phyloP scores from a whole-genome alignment of 345 rosid genomes.

The Geranium rotundifolium region DNA sequence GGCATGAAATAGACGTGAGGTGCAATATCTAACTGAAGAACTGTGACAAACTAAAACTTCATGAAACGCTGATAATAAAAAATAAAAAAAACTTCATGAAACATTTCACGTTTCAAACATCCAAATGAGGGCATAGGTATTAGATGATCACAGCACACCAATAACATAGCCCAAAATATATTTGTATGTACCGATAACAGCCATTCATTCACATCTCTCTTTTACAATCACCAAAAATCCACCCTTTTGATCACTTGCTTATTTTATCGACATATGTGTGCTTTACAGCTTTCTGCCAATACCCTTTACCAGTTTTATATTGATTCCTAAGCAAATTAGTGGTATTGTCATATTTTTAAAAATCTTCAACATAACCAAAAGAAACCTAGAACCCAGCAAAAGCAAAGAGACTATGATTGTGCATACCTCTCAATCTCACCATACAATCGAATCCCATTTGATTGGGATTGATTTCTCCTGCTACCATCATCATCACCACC shows the following conservation, averaged over 20 bases:
- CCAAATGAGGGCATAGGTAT: too few species aligned
- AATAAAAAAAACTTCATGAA: not conserved
- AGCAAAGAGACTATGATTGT: not conserved
- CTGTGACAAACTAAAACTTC: not conserved
- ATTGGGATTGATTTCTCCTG: constrained; percentile 7
- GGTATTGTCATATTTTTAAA: not conserved
- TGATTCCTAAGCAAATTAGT: not conserved
- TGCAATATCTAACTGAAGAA: not conserved
- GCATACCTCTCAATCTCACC: constrained; percentile 76
- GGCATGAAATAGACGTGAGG: not conserved
- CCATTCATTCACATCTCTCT: too few species aligned
- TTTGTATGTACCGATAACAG: too few species aligned
- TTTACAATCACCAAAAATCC: too few species aligned
- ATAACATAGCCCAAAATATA: not conserved
- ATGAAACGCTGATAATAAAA: too few species aligned
- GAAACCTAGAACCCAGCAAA: not conserved
- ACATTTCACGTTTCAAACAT: not conserved
- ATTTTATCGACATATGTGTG: too few species aligned
- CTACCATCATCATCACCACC: constrained; percentile 22
- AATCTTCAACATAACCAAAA: not conserved
- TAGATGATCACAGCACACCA: not conserved
- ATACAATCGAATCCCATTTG: constrained; percentile 60
- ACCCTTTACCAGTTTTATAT: not conserved
- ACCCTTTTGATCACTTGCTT: too few species aligned
- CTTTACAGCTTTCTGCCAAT: not conserved